phyloP scores from a whole-genome alignment of 257 asterid genomes.

The Nicotiana knightiana region DNA sequence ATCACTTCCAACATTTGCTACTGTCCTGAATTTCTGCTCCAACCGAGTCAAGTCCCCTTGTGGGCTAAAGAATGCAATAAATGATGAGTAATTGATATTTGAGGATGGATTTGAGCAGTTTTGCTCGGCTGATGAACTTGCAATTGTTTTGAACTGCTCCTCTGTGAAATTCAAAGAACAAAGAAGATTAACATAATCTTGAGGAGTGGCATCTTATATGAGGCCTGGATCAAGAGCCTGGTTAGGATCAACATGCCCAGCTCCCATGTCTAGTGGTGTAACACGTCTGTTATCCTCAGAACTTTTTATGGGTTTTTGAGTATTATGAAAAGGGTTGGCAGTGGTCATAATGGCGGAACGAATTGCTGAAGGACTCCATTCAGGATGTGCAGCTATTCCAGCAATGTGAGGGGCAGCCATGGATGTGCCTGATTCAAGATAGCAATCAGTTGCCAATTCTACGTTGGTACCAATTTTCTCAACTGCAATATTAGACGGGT shows the following conservation, averaged over 20 bases:
- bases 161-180: slow-evolving; percentile 13
- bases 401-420: slow-evolving; percentile 45
- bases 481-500: slow-evolving; percentile 14
- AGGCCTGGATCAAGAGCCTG: slow-evolving; percentile 16
- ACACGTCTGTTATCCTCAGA: slow-evolving; percentile 11
- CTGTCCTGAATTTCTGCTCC: slow-evolving; percentile 10
- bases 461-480: slow-evolving; percentile 18
- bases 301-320: slow-evolving; percentile 1
- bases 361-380: slow-evolving; percentile 44
- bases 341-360: slow-evolving; percentile 42
- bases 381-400: slow-evolving; percentile 39
- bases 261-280: slow-evolving; percentile 14
- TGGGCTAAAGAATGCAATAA: background rate
- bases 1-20: slow-evolving; percentile 19
- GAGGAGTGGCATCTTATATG: slow-evolving; percentile 4
- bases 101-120: slow-evolving; percentile 12
- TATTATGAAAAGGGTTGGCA: slow-evolving; percentile 26
- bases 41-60: background rate
- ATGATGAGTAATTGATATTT: slow-evolving; percentile 24
- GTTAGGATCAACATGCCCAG: slow-evolving; percentile 15
- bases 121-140: slow-evolving; percentile 1
- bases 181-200: slow-evolving; percentile 11
- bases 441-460: slow-evolving; percentile 21
- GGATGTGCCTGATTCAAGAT: slow-evolving; percentile 33
- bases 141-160: slow-evolving; percentile 12